phyloP scores from a whole-genome alignment of 2,329 filamentous ascomycete genomes.

The Aspergillus eucalypticola region DNA sequence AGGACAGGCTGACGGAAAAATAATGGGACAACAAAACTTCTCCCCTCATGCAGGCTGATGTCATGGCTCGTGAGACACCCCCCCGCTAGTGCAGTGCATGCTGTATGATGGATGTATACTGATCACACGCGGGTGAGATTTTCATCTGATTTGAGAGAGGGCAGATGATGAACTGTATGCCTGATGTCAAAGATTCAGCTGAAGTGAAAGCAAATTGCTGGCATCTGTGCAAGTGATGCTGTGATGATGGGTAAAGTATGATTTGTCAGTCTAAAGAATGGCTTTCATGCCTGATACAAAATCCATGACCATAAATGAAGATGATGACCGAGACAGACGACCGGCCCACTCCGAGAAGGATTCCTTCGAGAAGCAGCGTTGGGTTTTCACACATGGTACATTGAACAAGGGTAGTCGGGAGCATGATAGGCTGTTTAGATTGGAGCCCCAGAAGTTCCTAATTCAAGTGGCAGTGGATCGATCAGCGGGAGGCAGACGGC shows the following conservation, averaged over 20 bases:
- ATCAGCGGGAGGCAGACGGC: slow-evolving; percentile 1
- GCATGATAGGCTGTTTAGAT: not conserved
- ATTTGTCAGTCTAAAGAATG: not conserved
- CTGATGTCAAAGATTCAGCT: not conserved
- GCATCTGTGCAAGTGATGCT: not conserved
- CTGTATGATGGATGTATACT: not conserved
- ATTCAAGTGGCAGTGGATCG: not conserved
- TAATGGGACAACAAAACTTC: slow-evolving; percentile 1
- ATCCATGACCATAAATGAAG: not conserved
- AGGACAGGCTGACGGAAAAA: not conserved
- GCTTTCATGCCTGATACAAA: not conserved
- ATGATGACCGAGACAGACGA: not conserved
- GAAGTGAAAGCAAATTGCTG: not conserved
- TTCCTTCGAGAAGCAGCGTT: slow-evolving; percentile 3
- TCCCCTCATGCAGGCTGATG: slow-evolving; percentile 6
- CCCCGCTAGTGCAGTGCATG: not conserved
- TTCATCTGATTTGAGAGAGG: not conserved
- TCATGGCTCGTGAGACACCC: slow-evolving; percentile 6
- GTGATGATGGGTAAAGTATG: not conserved
- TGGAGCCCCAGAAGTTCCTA: not conserved
- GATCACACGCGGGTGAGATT: slow-evolving; percentile 2
- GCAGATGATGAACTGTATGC: slow-evolving; percentile 3
- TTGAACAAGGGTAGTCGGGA: not conserved
- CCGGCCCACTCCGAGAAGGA: not conserved
- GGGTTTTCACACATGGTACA: not conserved